Base-by-base conservation (phyloP, 1,284 basidiomycete species). In the Rhodotorula sp. region DNA sequence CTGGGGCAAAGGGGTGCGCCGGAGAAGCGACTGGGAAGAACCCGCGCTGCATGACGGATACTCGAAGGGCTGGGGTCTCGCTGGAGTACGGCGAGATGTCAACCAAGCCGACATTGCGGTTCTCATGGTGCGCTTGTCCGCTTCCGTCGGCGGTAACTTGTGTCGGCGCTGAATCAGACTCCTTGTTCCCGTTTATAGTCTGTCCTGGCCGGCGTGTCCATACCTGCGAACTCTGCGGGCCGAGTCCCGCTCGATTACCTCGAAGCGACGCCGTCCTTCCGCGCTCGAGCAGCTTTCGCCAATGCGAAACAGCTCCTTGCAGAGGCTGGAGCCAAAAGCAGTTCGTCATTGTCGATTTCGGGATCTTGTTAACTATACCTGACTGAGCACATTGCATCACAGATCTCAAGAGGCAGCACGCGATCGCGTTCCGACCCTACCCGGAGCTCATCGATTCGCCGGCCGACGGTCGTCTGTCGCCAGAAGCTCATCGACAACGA, bases 21-120 rank as follows among this genome's bases (percentile, higher is more conserved):
- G n/a, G 21, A 45, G 34, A 21, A 23, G n/a, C n/a, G 69, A 63
- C 47, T 69, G 62, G 59, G 69, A 67, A 54, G 69, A 66, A 31
- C 68, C 66, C 23, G 54, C 23, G 19, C 38, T 48, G 15, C 89
- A 90, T 63, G 89, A 91, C 74, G 82, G 84, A 0, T 91, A 89
- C 76, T 91, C 90, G 2, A 78, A 77, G 43, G 83, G 85, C 2
- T 93, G 90, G 89, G 80, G 66, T 0, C 23, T 75, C 57, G 28
- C 54, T 6, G 80, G 90, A 0, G 81, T 85, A 38, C 84, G 90
- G 21, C 85, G 86, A 45, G 91, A 95, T 76, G 85, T 94, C 4
- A 90, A 90, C 70, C 93, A 95, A 78, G 93, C 91, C 0, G 92
- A 94, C 77, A 84, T 95, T 28, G 86, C 93, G 15, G 85, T 89